Evolutionary conservation across 768 basidiomycete species (phyloP).

Genomic region (Termitomyces sp.): DNA sequence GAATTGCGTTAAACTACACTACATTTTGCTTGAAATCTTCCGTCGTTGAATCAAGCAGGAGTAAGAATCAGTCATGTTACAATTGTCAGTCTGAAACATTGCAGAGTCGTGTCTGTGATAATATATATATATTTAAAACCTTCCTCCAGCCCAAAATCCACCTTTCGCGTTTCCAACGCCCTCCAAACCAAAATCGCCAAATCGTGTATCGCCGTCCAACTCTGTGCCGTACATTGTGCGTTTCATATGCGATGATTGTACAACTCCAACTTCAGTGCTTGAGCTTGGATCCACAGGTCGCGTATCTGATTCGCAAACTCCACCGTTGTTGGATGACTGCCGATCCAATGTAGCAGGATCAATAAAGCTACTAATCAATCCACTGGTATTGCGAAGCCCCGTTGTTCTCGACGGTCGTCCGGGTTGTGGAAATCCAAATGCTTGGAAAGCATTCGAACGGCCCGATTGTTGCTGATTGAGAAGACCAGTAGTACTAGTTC

Average conservation of each 20-base stretch:
- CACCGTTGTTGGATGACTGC: constrained; percentile 17
- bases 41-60: constrained; percentile 11
- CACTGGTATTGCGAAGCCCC: constrained; percentile 24
- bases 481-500: constrained; percentile 19
- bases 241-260: constrained; percentile 39
- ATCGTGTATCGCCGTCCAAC: constrained; percentile 74
- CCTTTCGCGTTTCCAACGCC: constrained; percentile 55
- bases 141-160: constrained; percentile 53
- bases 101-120: background rate
- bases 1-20: constrained; percentile 10
- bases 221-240: constrained; percentile 85
- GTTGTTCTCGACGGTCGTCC: constrained; percentile 30
- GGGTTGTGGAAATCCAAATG: constrained; percentile 39
- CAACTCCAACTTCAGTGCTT: constrained; percentile 14
- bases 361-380: constrained; percentile 25
- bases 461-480: constrained; percentile 25
- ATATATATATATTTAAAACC: constrained; percentile 24
- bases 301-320: constrained; percentile 32
- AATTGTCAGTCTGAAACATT: background rate
- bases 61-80: constrained; percentile 2
- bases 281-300: constrained; percentile 27
- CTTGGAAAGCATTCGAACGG: constrained; percentile 39
- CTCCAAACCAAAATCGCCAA: constrained; percentile 79
- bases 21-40: constrained; percentile 11
- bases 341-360: constrained; percentile 35